Evolutionary conservation across 176 grass and related monocot genomes (phyloP), one percentile per base, ranked within the genome.

Genomic region (Ananas comosus): DNA sequence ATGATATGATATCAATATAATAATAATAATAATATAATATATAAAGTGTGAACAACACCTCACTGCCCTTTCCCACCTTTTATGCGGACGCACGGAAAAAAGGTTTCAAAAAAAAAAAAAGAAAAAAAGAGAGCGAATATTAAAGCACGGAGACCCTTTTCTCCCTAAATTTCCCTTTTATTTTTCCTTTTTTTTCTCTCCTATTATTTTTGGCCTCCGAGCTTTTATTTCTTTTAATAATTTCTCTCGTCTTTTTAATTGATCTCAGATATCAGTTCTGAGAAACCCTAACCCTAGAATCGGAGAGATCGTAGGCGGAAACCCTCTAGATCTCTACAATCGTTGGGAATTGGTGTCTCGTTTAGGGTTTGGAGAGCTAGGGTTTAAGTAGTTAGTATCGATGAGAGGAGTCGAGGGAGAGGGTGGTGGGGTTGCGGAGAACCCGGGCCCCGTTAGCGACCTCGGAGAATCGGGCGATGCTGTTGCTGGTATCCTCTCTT

Each of bases 201-300:
- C 18, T 5, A 10, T 2, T 33, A 0, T 68, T 23, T 24, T 28
- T 68, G 21, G 13, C 11, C 29, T n/a, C 21, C 1, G 1, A 19
- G 3, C 2, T 23, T 48, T 49, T 2, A 51, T 70, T 27, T 50
- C 14, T 11, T 70, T 50, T 13, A 21, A 68, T 48, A 16, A 14
- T n/a, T 23, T 68, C 24, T 17, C 10, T 47, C n/a, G 11, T 68
- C 48, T n/a, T 33, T 11, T 22, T 64, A n/a, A n/a, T 64, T 68
- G 9, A 13, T 68, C 65, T 68, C 48, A 49, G 65, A 48, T 68
- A 10, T 24, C 24, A 68, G 65, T 2, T 68, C 12, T 17, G 0
- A 2, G 48, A 68, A 71, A 71, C 42, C 42, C 68, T 25, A 71
- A 53, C 68, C 16, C 68, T 71, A 71, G 24, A 71, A 71, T 51